Percentiles rank a stretch among this genome's conserved stretches.
Conservation (phyloP, 768 basidiomycete genomes). For the Mycena albidolilacea region DNA sequence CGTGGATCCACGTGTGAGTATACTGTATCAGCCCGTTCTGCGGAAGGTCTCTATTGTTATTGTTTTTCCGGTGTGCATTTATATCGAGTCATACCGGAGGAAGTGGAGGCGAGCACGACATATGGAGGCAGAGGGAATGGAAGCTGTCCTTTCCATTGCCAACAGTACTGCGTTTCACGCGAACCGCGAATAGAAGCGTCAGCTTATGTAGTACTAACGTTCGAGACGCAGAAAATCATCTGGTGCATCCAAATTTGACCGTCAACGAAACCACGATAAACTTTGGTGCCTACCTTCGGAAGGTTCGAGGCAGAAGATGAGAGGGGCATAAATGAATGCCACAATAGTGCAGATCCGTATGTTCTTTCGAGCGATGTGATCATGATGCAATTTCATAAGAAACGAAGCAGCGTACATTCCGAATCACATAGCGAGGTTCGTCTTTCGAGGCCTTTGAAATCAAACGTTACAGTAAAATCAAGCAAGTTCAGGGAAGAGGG, state of each 20-base stretch:
- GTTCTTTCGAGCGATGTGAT: too few relatives aligned
- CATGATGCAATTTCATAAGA: too few relatives aligned
- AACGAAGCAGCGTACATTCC: too few relatives aligned
- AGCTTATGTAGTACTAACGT: not conserved
- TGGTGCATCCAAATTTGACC: not conserved
- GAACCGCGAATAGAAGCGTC: conserved; percentile 3
- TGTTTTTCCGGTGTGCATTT: not conserved
- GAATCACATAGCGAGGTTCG: too few relatives aligned
- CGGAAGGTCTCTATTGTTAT: not conserved
- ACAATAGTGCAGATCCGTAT: not conserved
- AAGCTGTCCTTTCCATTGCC: conserved; percentile 5
- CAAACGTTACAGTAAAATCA: too few relatives aligned
- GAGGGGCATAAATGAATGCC: not conserved
- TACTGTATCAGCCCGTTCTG: not conserved
- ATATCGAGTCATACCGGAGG: not conserved
- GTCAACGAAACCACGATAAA: not conserved
- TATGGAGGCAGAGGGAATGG: conserved; percentile 12
- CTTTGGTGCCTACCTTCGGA: not conserved
- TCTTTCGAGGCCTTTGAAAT: too few relatives aligned
- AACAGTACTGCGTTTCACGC: not conserved
- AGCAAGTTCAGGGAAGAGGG: too few relatives aligned
- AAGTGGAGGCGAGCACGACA: not conserved
- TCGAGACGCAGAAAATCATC: not conserved
- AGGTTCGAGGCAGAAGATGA: conserved; percentile 3
- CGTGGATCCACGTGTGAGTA: conserved; percentile 7